These are phyloP conservation scores for Malassezia restricta DNA, from an alignment of 1,284 basidiomycete species.

Conservation along the genomic window DNA sequence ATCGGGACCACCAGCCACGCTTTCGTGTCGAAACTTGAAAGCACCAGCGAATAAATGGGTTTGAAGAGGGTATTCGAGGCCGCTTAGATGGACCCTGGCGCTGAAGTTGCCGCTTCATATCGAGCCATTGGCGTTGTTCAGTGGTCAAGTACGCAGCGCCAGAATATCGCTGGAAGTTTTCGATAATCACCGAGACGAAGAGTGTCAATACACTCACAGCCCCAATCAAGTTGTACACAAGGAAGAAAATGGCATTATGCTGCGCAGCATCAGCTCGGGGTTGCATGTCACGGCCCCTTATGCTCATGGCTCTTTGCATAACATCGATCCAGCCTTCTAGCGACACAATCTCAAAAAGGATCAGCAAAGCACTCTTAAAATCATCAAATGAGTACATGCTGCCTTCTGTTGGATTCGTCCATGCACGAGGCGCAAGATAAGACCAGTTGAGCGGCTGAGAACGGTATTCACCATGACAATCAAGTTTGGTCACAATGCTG, in stretches of 20 bases:
- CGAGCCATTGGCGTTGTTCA: slow-evolving; percentile 89
- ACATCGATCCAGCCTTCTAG: slow-evolving; percentile 90
- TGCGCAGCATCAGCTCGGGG: slow-evolving; percentile 33
- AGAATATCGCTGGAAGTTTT: slow-evolving; percentile 75
- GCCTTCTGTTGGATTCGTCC: slow-evolving; percentile 73
- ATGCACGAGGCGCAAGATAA: slow-evolving; percentile 69
- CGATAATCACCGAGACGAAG: slow-evolving; percentile 71
- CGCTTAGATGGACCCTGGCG: slow-evolving; percentile 76
- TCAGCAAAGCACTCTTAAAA: slow-evolving; percentile 72
- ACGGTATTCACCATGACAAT: slow-evolving; percentile 68
- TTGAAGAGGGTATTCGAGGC: slow-evolving; percentile 56
- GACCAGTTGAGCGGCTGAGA: slow-evolving; percentile 51
- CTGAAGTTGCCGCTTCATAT: slow-evolving; percentile 74
- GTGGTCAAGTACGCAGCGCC: slow-evolving; percentile 62
- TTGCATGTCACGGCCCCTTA: slow-evolving; percentile 53
- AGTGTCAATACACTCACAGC: slow-evolving; percentile 59
- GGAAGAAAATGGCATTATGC: slow-evolving; percentile 70
- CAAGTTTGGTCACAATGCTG: slow-evolving; percentile 52
- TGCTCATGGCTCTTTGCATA: slow-evolving; percentile 68
- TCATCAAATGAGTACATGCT: slow-evolving; percentile 83
- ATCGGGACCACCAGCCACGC: slow-evolving; percentile 82
- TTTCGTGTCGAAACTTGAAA: slow-evolving; percentile 80
- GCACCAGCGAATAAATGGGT: slow-evolving; percentile 66
- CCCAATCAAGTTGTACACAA: slow-evolving; percentile 84
- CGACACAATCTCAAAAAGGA: slow-evolving; percentile 92